phyloP scores from a whole-genome alignment of 768 basidiomycete genomes.

The Amanita polypyramis region DNA sequence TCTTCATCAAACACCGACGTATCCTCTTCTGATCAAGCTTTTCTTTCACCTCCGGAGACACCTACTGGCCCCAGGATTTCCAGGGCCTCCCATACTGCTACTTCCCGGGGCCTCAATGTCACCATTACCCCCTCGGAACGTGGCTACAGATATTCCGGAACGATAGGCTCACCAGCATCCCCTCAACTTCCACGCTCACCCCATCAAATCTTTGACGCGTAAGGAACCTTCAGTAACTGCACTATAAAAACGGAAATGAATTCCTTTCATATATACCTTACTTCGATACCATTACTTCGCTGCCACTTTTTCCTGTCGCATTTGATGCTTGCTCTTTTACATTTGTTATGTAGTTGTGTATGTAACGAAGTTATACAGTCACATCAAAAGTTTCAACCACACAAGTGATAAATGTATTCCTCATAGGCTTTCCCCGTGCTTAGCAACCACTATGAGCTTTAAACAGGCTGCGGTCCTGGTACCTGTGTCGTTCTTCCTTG shows the following conservation, averaged over 20 bases:
- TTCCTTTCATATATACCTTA: constrained; percentile 23
- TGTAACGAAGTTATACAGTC: not conserved
- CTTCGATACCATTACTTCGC: constrained; percentile 20
- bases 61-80: constrained; percentile 30
- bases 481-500: constrained; percentile 84
- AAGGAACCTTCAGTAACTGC: not conserved
- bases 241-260: constrained; percentile 1
- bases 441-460: constrained; percentile 62
- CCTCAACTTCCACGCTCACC: constrained; percentile 38
- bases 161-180: constrained; percentile 52
- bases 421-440: not conserved
- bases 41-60: constrained; percentile 31
- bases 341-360: not conserved
- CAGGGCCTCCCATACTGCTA: constrained; percentile 50
- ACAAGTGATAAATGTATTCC: not conserved
- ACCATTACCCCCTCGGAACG: constrained; percentile 38
- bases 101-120: constrained; percentile 63
- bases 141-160: constrained; percentile 52
- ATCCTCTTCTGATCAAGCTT: constrained; percentile 16
- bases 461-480: constrained; percentile 80
- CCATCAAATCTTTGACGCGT: not conserved
- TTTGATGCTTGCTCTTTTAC: not conserved
- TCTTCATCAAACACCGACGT: constrained; percentile 31
- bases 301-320: not conserved
- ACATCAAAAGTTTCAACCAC: not conserved